Base-by-base conservation (phyloP, 164 flowering plant species). In the Aristolochia contorta region DNA sequence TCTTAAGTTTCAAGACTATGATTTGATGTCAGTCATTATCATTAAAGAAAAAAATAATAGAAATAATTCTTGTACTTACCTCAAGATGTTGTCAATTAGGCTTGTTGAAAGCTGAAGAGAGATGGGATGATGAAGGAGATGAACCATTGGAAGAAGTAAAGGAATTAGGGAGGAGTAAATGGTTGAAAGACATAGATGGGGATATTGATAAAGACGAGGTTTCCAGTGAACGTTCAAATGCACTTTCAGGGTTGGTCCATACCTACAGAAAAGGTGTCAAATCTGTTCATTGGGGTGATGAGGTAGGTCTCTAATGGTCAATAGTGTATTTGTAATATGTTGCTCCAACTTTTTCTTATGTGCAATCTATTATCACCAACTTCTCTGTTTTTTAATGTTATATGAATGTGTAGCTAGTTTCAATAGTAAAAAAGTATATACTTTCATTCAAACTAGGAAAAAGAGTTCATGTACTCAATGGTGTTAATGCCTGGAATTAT, bases 231-330 rank as follows among this genome's bases (percentile, higher is more conserved):
- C 77, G 74, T 47, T 33, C 61, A 53, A 79, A 55, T 76, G 74
- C 84, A 57, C 82, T 79, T 47, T 83, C 94, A 70, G 87, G 91
- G 56, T 68, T 83, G 63, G 61, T 77, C 64, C 76, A 78, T 66
- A 77, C 81, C 46, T 82, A 81, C 68, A 58, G 72, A 45, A 88
- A 80, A 74, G 73, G 78, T 72, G 79, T 74, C 56, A 90, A 88
- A 80, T 78, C 87, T 70, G 96, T 90, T 15, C 85, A 72, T 58
- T 93, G 99, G 99, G 82, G 89, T 74, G 97, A 93, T 71, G 73
- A 84, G 97, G 98, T 90, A 85, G 13, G 63, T 43, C 8, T 7
- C 33, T 1, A 41, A 15, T 52, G 23, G 20, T 32, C 1, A 49
- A 18, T 27, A 5, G 22, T 49, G 6, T 20, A 37, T 10, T 32